A percentile compares a stretch with the other conserved stretches of the same genome.
phyloP scores from a whole-genome alignment of 768 basidiomycete genomes.

The Kwoniella dendrophila region DNA sequence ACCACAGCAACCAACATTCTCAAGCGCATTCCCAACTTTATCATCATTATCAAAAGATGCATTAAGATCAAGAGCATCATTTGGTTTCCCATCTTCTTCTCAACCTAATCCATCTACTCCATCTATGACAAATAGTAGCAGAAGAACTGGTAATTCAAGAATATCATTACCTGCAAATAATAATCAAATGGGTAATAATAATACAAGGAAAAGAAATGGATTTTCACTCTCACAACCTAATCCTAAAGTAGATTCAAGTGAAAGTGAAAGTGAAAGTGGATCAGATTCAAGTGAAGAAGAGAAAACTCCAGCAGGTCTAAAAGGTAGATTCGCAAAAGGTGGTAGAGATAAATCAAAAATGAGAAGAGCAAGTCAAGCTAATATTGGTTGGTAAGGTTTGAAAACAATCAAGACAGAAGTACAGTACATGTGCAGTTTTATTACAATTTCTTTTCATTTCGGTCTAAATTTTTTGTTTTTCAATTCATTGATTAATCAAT shows the following conservation, averaged over 20 bases:
- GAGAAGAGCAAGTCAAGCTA: not conserved
- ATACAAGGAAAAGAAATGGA: not conserved
- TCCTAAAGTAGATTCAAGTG: not conserved
- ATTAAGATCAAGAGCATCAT: not conserved
- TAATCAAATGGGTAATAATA: not conserved
- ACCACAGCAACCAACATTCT: not conserved
- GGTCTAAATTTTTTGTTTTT: no score
- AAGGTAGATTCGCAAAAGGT: conserved; percentile 18
- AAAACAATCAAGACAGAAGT: not conserved
- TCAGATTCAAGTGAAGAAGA: conserved; percentile 22
- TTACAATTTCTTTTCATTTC: no score
- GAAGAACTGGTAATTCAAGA: not conserved
- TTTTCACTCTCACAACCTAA: not conserved
- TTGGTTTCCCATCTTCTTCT: conserved; percentile 2
- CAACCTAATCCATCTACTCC: conserved; percentile 2
- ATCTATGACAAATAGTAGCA: not conserved
- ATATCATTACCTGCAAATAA: conserved; percentile 2
- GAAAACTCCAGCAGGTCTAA: conserved; percentile 9
- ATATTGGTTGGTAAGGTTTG: not conserved
- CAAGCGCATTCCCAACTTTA: conserved; percentile 3
- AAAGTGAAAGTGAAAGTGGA: conserved; percentile 4
- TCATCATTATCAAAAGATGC: conserved; percentile 10
- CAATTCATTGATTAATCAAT: no score
- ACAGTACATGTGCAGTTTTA: no score
- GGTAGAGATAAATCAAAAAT: not conserved